Evolutionary conservation across 2,329 filamentous ascomycete species (phyloP).

Genomic region (Cercospora zeae-maydis): DNA sequence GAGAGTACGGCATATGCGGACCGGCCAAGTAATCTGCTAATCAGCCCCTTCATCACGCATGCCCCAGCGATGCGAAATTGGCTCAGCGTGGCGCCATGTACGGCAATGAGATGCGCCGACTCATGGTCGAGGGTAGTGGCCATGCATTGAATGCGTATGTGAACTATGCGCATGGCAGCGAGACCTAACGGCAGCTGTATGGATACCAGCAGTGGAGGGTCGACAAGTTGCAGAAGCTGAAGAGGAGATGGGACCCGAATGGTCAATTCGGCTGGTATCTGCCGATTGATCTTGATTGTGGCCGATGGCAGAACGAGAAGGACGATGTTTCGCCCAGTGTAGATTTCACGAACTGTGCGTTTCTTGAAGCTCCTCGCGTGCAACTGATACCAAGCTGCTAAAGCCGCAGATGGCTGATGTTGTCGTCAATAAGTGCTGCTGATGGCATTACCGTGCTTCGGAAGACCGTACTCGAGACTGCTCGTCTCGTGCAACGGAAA

Average conservation of each 20-base stretch:
- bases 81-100: not conserved
- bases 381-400: not conserved
- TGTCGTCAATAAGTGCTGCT: not conserved
- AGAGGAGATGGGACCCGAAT: slow-evolving; percentile 50
- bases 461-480: no score
- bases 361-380: not conserved
- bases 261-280: slow-evolving; percentile 6
- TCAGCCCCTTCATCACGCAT: not conserved
- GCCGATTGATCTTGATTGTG: not conserved
- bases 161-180: slow-evolving; percentile 51
- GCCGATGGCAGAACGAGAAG: not conserved
- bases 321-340: not conserved
- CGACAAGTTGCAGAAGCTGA: slow-evolving; percentile 45
- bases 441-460: not conserved
- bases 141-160: slow-evolving; percentile 8
- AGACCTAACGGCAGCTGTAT: slow-evolving; percentile 46
- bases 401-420: not conserved
- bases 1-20: not conserved
- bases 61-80: not conserved
- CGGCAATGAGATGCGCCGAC: slow-evolving; percentile 6
- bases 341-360: not conserved
- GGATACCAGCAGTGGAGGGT: slow-evolving; percentile 51
- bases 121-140: slow-evolving; percentile 3
- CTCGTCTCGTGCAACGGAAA: not conserved
- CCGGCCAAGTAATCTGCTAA: not conserved